Evolutionary conservation across 352 stramenopile genomes (phyloP), one percentile per base, ranked within the genome.

Genomic region (Phytophthora nicotianae): DNA sequence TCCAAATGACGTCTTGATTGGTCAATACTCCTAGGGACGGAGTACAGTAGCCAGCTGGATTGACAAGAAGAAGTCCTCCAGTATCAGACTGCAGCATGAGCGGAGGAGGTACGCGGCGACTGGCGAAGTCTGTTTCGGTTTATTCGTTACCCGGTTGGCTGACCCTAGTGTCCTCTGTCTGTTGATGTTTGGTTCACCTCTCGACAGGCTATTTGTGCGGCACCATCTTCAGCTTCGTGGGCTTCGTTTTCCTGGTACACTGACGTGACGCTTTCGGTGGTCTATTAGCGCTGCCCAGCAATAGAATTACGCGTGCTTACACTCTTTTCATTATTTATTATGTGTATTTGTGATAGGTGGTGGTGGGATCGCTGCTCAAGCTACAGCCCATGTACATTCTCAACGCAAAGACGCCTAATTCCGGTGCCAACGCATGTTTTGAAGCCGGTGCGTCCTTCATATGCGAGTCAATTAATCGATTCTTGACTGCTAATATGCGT

Each of bases 221-320:
- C 58, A 83, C 83, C 41, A 92, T 92, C 55, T 88, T 94, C 64
- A 81, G 66, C 55, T 94, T 94, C 57, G 60, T 79, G 0, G 86
- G 86, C 29, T 89, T 87, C 65, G 75, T 92, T 60, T 94, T 94
- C 68, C 64, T 91, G 71, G 85, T 94, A 57, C 29, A 20, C 20
- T 48, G 50, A 51, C 14, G 24, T 63, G 45, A 43, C 46, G 26
- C 23, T 72, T 49, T 51, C 48, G 33, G 27, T 58, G 35, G 21
- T 62, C 46, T 23, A 55, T 37, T 1, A 35, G 20, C 33, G n/a
- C 37, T 23, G 27, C 41, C 17, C 21, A 7, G 11, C 41, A 21
- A 26, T n/a, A 14, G n/a, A 57, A 27, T 35, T 29, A 17, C 14
- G 6, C 23, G 6, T 26, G 17, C 8, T 58, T 21, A 7, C 16